Evolutionary conservation across 2,329 filamentous ascomycete species (phyloP).

Genomic region (Xylariomycetidae sp.): DNA sequence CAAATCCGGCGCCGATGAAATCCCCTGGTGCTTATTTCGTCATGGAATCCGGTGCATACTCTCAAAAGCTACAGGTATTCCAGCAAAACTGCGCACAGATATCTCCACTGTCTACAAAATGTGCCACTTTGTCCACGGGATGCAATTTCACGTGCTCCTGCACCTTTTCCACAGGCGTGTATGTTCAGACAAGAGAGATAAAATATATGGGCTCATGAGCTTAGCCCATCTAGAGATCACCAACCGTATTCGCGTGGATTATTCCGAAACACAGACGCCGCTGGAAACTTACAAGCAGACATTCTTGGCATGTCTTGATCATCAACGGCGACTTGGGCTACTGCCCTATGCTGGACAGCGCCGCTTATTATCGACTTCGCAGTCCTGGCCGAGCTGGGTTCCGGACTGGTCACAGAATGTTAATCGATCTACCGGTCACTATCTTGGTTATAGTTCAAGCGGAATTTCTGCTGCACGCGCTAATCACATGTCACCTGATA

Average conservation of each 20-base stretch:
- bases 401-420: conserved; percentile 7
- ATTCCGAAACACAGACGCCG: background rate
- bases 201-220: conserved; percentile 12
- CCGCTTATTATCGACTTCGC: background rate
- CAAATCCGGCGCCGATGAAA: conserved; percentile 11
- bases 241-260: conserved; percentile 7
- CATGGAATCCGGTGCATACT: conserved; percentile 5
- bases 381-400: conserved; percentile 11
- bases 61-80: background rate
- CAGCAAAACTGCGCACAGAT: background rate
- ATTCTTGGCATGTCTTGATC: conserved; percentile 4
- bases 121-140: background rate
- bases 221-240: conserved; percentile 2
- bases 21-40: conserved; percentile 10
- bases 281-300: conserved; percentile 6
- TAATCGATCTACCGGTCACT: background rate
- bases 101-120: background rate
- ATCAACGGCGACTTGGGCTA: conserved; percentile 1
- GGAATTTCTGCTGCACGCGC: conserved; percentile 7
- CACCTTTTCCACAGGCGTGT: background rate
- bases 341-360: conserved; percentile 1
- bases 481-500: background rate
- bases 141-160: background rate
- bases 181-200: conserved; percentile 11
- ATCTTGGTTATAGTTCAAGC: conserved; percentile 5